Evolutionary conservation across 306 rosid species (phyloP).

Genomic region (Pterocarpus macrocarpus): DNA sequence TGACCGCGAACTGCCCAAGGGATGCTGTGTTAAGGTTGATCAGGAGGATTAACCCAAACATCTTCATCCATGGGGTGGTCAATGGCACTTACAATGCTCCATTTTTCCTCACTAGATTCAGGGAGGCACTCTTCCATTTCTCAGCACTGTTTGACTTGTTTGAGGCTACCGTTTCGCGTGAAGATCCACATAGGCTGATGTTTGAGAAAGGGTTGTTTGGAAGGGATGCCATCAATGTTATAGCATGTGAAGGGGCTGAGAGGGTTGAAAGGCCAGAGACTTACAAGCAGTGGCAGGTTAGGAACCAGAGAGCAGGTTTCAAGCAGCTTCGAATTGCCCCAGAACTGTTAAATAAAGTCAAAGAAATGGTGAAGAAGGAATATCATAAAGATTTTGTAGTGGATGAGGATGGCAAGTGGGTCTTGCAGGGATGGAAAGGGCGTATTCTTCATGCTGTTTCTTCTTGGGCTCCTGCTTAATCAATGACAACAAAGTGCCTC

Average conservation of each 20-base stretch:
- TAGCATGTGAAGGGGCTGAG: slow-evolving; percentile 83
- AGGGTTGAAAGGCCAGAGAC: slow-evolving; percentile 91
- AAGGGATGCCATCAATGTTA: slow-evolving; percentile 71
- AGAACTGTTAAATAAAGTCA: slow-evolving; percentile 59
- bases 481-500: background rate
- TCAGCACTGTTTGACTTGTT: slow-evolving; percentile 81
- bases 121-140: slow-evolving; percentile 80
- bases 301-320: slow-evolving; percentile 82
- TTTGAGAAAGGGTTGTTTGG: slow-evolving; percentile 73
- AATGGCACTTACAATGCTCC: slow-evolving; percentile 83
- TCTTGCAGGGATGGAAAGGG: slow-evolving; percentile 92
- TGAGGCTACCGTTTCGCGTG: slow-evolving; percentile 66
- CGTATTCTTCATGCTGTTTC: slow-evolving; percentile 66
- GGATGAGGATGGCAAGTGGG: slow-evolving; percentile 73
- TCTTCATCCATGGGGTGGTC: slow-evolving; percentile 72
- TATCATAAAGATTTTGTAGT: slow-evolving; percentile 73
- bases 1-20: slow-evolving; percentile 62
- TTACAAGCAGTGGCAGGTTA: slow-evolving; percentile 83
- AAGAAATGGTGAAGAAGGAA: slow-evolving; percentile 64
- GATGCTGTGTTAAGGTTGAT: slow-evolving; percentile 73
- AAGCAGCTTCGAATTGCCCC: slow-evolving; percentile 66
- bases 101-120: slow-evolving; percentile 74
- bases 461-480: slow-evolving; percentile 72
- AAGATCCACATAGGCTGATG: slow-evolving; percentile 63
- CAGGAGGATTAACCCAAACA: slow-evolving; percentile 71